Evolutionary conservation across 2,329 filamentous ascomycete genomes (phyloP), one percentile per base, ranked within the genome.

Genomic region (Nemania serpens): DNA sequence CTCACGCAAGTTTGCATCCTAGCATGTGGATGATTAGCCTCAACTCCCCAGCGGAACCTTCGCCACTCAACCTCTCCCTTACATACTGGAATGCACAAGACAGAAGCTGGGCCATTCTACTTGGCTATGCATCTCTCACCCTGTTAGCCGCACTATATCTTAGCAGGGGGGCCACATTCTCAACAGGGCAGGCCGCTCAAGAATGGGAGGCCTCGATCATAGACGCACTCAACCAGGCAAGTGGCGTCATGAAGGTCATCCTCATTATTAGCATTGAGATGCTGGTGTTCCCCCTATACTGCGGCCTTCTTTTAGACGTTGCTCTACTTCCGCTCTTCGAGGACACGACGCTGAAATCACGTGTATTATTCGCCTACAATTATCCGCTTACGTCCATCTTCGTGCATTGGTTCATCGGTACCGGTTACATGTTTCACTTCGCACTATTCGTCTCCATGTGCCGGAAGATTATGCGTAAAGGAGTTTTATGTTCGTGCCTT

Each of bases 371-470:
- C 71, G 91, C 91, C 1, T 79, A 86, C 56, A 82, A 87, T 62
- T 92, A 89, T 62, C 95, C 95, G 0, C 84, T 94, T 67, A 97
- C 93, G 0, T 97, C 94, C 13, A 86, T 96, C 13, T 99, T 99
- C 74, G 90, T 98, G 54, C 95, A 99, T 75, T 99, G 95, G 95
- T 99, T 99, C 72, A 89, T 97, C 58, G 95, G 95, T 50, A 99
- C 95, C 3, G 96, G 93, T 65, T 99, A 99, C 76, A 99, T 99
- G 96, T 99, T 99, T 78, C 95, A 99, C 74, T 99, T 99, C 74
- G 95, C 95, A 5, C 84, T 99, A 2, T 99, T 99, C 73, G 95
- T 99, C 17, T 96, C 93, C 58, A 98, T 99, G 93, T 99, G 95
- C 76, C 89, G 95, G 64, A 97, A 97, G 79, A 97, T 98, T 61